Evolutionary conservation across 768 basidiomycete species (phyloP).

Genomic region (Kwoniella sp.): DNA sequence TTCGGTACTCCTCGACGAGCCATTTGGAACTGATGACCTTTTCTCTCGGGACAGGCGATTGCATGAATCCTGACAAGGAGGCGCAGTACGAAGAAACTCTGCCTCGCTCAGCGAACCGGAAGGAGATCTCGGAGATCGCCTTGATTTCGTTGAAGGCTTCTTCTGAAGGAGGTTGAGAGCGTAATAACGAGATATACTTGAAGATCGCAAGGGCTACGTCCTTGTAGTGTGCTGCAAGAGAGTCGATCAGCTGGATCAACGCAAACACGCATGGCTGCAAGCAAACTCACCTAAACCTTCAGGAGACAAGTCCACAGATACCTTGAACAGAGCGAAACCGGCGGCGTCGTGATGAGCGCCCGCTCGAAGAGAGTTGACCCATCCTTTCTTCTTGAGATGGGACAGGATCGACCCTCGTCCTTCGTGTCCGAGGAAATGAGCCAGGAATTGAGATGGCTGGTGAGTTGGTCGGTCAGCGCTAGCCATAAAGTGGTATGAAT

Average conservation of each 20-base stretch:
- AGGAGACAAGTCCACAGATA: slow-evolving; percentile 75
- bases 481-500: no score
- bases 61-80: slow-evolving; percentile 72
- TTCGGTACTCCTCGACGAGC: slow-evolving; percentile 74
- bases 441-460: slow-evolving; percentile 70
- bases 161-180: slow-evolving; percentile 54
- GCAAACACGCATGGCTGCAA: neutral
- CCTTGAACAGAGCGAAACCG: slow-evolving; percentile 86
- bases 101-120: slow-evolving; percentile 83
- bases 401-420: slow-evolving; percentile 88
- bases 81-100: slow-evolving; percentile 78
- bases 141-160: slow-evolving; percentile 77
- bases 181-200: slow-evolving; percentile 66
- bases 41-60: slow-evolving; percentile 78
- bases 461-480: slow-evolving; percentile 1
- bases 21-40: slow-evolving; percentile 71
- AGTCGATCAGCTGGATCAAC: slow-evolving; percentile 1
- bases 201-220: slow-evolving; percentile 69
- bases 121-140: slow-evolving; percentile 70
- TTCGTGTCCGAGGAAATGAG: slow-evolving; percentile 71
- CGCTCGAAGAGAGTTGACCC: slow-evolving; percentile 73
- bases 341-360: slow-evolving; percentile 68
- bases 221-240: slow-evolving; percentile 68
- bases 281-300: slow-evolving; percentile 76
- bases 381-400: slow-evolving; percentile 84